Evolutionary conservation across 1,139 yeast species (phyloP), one percentile per base, ranked within the genome.

Genomic region (Hemisphaericaspora lyxosophila): DNA sequence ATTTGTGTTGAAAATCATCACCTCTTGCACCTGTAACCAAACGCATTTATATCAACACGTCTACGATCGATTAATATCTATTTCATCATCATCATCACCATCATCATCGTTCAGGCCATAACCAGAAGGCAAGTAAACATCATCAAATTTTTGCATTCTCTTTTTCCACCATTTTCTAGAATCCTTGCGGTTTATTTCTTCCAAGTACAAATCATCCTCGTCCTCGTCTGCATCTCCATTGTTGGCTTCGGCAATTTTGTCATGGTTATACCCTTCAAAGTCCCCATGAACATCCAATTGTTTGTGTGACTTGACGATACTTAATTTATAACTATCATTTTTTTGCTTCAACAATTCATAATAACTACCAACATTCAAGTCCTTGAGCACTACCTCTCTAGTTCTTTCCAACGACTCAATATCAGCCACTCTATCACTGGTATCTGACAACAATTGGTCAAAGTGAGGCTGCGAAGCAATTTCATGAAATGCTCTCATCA

Each of bases 401-500:
- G 95, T 86, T 59, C 95, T 75, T n/a, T 81, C 84, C 39, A 86
- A 64, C 1, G 88, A 76, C 58, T 86, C 95, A 39, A 86, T 85
- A 28, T 81, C 92, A 7, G 78, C 73, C 2, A 86, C 86, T 39
- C 95, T 65, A 40, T 81, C 80, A n/a, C 79, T 64, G 0, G 94
- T 82, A 42, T 84, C 87, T 13, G 74, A 73, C 26, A 86, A 61
- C n/a, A 85, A 62, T 40, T 80, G 76, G 39, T 83, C 83, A 51
- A 86, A 86, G 15, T 82, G 84, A 0, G 87, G 85, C 58, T 80
- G 81, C 2, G 78, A 64, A 0, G 84, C 85, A 38, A 86, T 83
- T 52, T 86, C 95, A 43, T 84, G 80, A 56, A 86, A 86, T 2
- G 92, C 95, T 49, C 90, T 74, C 95, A 86, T 85, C 95, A 86